Conservation (phyloP, 2,329 filamentous ascomycete genomes). For the Elsinoe fawcettii region DNA sequence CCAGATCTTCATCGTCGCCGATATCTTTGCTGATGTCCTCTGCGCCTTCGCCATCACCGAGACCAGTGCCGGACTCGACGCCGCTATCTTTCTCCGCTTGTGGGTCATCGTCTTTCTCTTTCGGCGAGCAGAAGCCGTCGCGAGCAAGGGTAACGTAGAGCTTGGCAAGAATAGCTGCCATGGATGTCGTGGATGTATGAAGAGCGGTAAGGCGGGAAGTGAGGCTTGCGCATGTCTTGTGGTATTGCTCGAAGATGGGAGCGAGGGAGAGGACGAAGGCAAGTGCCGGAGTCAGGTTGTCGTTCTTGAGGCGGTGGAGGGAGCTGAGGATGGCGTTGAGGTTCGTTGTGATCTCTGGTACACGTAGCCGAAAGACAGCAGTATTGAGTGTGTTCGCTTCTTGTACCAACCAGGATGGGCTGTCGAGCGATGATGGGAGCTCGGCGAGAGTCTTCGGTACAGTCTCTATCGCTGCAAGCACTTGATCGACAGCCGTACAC, state of each 20-base stretch:
- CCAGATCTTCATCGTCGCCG: slow-evolving; percentile 82
- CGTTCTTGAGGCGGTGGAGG: slow-evolving; percentile 38
- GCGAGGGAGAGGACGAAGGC: slow-evolving; percentile 54
- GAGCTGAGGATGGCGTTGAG: slow-evolving; percentile 39
- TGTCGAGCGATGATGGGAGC: slow-evolving; percentile 53
- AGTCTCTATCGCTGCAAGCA: slow-evolving; percentile 73
- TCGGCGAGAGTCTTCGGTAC: slow-evolving; percentile 50
- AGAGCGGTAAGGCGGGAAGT: slow-evolving; percentile 53
- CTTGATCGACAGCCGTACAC: slow-evolving; percentile 60
- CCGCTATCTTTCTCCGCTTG: slow-evolving; percentile 51
- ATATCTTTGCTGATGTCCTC: slow-evolving; percentile 99
- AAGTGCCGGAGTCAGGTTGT: slow-evolving; percentile 39
- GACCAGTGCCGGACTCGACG: slow-evolving; percentile 81
- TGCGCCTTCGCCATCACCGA: slow-evolving; percentile 89
- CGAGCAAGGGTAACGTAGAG: slow-evolving; percentile 70
- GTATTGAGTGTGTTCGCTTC: slow-evolving; percentile 38
- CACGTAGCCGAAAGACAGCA: slow-evolving; percentile 53
- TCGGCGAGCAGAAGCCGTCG: slow-evolving; percentile 85
- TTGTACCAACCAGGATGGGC: slow-evolving; percentile 56
- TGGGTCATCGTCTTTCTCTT: slow-evolving; percentile 55
- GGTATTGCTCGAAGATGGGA: slow-evolving; percentile 71
- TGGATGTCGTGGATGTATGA: slow-evolving; percentile 63
- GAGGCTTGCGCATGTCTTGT: slow-evolving; percentile 50
- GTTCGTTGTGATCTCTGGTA: slow-evolving; percentile 45
- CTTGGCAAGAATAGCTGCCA: slow-evolving; percentile 67